Conservation (phyloP, 2,329 filamentous ascomycete species). For the Apiospora marii region DNA sequence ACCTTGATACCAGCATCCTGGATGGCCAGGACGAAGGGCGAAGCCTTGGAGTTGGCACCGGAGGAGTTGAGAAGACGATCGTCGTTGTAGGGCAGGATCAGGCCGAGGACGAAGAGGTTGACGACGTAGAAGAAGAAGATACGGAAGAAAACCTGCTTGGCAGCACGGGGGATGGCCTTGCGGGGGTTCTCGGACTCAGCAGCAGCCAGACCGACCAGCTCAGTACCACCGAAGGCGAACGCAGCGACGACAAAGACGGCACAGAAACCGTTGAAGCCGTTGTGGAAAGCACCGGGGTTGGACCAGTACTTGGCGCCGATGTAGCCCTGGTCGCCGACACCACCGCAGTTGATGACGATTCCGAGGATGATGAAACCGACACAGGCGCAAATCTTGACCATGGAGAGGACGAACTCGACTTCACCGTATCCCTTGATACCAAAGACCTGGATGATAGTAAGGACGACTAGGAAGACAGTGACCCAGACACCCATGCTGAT, state of each 20-base stretch:
- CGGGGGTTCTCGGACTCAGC: conserved; percentile 59
- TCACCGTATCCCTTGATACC: conserved; percentile 65
- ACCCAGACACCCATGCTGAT: conserved; percentile 64
- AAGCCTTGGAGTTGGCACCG: conserved; percentile 52
- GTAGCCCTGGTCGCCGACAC: conserved; percentile 63
- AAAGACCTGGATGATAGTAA: conserved; percentile 61
- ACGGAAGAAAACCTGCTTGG: conserved; percentile 63
- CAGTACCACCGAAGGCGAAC: conserved; percentile 60
- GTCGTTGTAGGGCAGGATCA: conserved; percentile 56
- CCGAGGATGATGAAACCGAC: conserved; percentile 71
- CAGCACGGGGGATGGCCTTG: conserved; percentile 57
- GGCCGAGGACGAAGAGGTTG: conserved; percentile 58
- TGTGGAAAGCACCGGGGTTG: conserved; percentile 61
- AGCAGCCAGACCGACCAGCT: conserved; percentile 60
- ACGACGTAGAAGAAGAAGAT: conserved; percentile 61
- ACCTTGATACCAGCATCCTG: conserved; percentile 57
- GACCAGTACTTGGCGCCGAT: conserved; percentile 69
- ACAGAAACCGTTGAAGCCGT: conserved; percentile 59
- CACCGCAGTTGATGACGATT: conserved; percentile 66
- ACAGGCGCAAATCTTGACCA: conserved; percentile 65
- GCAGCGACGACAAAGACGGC: conserved; percentile 60
- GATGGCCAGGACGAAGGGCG: conserved; percentile 61
- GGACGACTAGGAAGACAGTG: conserved; percentile 59
- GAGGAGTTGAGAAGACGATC: conserved; percentile 47
- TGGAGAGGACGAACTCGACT: conserved; percentile 65